These are phyloP conservation scores for Plectosphaerella sp. DNA, from an alignment of 2,329 filamentous ascomycete genomes.

Conservation along the genomic window DNA sequence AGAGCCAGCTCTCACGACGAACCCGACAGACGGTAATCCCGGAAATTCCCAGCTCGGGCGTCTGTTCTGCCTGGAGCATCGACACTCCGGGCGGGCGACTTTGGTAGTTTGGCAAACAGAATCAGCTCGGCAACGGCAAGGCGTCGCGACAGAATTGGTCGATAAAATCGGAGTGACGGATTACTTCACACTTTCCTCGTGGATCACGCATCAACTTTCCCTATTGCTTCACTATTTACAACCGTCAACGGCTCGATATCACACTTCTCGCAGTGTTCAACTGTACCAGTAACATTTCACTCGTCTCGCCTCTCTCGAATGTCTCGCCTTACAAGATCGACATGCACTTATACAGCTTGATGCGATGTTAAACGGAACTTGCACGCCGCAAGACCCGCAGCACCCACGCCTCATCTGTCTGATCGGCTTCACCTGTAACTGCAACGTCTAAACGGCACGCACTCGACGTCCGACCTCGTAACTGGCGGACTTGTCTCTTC, in stretches of 20 bases:
- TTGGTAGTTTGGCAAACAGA: conserved; percentile 14
- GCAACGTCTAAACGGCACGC: conserved; percentile 12
- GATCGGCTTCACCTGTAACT: conserved; percentile 13
- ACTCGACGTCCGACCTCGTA: neutral
- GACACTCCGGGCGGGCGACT: conserved; percentile 9
- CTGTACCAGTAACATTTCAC: conserved; percentile 14
- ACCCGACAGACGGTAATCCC: neutral
- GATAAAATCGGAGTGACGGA: conserved; percentile 4
- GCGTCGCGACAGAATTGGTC: conserved; percentile 13
- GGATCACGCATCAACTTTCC: conserved; percentile 7
- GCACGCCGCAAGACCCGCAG: conserved; percentile 13
- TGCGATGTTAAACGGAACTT: conserved; percentile 14
- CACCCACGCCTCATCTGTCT: conserved; percentile 6
- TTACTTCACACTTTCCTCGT: conserved; percentile 8
- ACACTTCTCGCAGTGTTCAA: neutral
- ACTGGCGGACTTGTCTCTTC: too few species aligned
- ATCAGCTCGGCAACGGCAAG: conserved; percentile 12
- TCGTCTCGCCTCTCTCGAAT: conserved; percentile 11
- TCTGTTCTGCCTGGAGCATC: conserved; percentile 1
- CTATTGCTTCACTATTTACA: neutral
- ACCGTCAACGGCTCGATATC: neutral
- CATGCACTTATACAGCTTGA: conserved; percentile 13
- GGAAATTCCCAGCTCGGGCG: neutral
- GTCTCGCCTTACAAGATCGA: conserved; percentile 12
- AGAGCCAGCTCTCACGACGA: neutral